Evolutionary conservation across 1,284 basidiomycete genomes (phyloP).

Genomic region (Heterobasidion occidentale): DNA sequence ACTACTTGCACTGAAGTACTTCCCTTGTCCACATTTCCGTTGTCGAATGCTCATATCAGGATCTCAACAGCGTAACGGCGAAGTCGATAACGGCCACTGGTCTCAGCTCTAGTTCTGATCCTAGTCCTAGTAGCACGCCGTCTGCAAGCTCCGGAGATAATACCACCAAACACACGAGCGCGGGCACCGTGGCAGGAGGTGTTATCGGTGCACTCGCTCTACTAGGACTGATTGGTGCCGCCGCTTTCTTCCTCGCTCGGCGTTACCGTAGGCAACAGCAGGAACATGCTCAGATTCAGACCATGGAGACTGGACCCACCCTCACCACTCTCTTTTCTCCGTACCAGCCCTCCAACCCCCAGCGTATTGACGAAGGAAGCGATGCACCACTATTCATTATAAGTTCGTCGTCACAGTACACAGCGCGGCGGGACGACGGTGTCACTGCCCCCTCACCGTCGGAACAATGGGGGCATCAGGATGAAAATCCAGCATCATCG

Average conservation of each 20-base stretch:
- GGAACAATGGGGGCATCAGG: constrained; percentile 7
- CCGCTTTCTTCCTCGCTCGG: constrained; percentile 2
- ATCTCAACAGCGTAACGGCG: background rate
- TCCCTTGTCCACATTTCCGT: background rate
- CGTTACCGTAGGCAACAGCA: background rate
- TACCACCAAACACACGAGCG: background rate
- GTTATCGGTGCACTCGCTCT: constrained; percentile 1
- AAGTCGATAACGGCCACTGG: background rate
- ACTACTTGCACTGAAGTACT: constrained; percentile 9
- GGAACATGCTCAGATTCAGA: background rate
- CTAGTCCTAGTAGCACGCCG: background rate
- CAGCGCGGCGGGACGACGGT: background rate
- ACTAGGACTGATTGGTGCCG: background rate
- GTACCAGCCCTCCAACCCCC: background rate
- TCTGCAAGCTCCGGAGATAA: background rate
- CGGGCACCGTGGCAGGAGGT: constrained; percentile 3
- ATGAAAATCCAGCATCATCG: constrained; percentile 20
- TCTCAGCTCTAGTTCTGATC: background rate
- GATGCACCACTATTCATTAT: background rate
- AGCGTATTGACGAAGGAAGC: constrained; percentile 1
- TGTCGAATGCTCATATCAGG: background rate
- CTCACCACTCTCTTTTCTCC: background rate
- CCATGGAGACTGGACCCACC: background rate
- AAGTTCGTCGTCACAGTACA: background rate
- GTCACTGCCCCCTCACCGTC: background rate